Percentiles rank a stretch among this genome's conserved stretches.
These are phyloP conservation scores for Eragrostis tef DNA, from an alignment of 202 grass and related monocot genomes.

Conservation along the genomic window DNA sequence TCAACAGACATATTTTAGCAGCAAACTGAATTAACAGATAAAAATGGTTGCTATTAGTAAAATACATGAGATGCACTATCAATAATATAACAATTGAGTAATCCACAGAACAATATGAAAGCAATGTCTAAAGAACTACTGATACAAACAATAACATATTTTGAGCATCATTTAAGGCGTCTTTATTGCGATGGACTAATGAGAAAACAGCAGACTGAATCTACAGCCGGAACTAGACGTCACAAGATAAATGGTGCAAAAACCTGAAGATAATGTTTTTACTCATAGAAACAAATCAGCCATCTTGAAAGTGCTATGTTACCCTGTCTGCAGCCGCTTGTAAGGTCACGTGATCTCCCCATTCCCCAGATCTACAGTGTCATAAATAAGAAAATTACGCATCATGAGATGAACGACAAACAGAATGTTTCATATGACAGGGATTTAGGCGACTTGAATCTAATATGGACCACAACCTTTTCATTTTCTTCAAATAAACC, in stretches of 20 bases:
- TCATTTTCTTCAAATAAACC: conserved; percentile 89
- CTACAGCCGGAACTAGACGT: conserved; percentile 24
- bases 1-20: conserved; percentile 91
- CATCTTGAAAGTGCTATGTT: conserved; percentile 66
- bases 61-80: conserved; percentile 15
- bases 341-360: conserved; percentile 96
- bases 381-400: conserved; percentile 43
- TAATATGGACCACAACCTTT: conserved; percentile 68
- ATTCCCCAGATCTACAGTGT: conserved; percentile 83
- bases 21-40: conserved; percentile 66
- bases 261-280: conserved; percentile 46
- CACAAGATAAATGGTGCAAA: conserved; percentile 44
- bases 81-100: conserved; percentile 29
- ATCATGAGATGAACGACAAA: conserved; percentile 30
- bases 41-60: conserved; percentile 33
- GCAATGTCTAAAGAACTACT: conserved; percentile 22
- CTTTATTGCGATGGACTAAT: neutral
- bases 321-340: conserved; percentile 97
- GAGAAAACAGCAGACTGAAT: conserved; percentile 4
- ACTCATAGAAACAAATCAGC: conserved; percentile 46
- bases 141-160: conserved; percentile 6
- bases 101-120: conserved; percentile 10
- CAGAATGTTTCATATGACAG: neutral
- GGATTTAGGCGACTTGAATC: conserved; percentile 20
- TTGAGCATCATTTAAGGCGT: neutral